phyloP scores from a whole-genome alignment of 169 alveolate genomes.

The Cryptosporidium xiaoi region DNA sequence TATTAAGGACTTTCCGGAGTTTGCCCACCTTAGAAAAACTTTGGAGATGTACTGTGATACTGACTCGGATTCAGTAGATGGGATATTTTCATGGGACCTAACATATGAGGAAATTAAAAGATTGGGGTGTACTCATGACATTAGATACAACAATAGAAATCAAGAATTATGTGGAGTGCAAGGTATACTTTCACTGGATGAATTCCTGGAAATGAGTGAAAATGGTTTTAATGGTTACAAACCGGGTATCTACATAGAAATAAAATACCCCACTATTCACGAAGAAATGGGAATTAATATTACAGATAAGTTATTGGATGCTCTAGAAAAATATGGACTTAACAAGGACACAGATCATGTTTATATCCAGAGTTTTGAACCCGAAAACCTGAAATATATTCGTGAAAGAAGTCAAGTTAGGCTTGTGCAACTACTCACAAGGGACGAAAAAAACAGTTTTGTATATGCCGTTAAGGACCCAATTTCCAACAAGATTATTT shows the following conservation, averaged over 20 bases:
- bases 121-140: conserved; percentile 76
- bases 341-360: conserved; percentile 7
- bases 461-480: conserved; percentile 44
- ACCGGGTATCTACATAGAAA: conserved; percentile 57
- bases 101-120: conserved; percentile 77
- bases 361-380: conserved; percentile 66
- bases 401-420: conserved; percentile 32
- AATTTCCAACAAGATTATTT: not conserved
- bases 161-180: conserved; percentile 71
- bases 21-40: conserved; percentile 57
- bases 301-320: conserved; percentile 30
- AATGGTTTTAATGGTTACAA: conserved; percentile 19
- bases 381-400: conserved; percentile 44
- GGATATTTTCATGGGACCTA: conserved; percentile 80
- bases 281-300: conserved; percentile 33
- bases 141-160: conserved; percentile 76
- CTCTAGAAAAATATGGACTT: conserved; percentile 43
- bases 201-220: conserved; percentile 73
- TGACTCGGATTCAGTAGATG: conserved; percentile 62
- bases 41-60: conserved; percentile 28
- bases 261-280: conserved; percentile 38
- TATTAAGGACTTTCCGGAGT: conserved; percentile 73
- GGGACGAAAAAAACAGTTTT: conserved; percentile 25
- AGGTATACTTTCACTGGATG: conserved; percentile 78
- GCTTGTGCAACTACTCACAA: conserved; percentile 49